A percentile compares a stretch with the other conserved stretches of the same genome.
phyloP scores from a whole-genome alignment of 306 rosid species.

The Comarum palustre region DNA sequence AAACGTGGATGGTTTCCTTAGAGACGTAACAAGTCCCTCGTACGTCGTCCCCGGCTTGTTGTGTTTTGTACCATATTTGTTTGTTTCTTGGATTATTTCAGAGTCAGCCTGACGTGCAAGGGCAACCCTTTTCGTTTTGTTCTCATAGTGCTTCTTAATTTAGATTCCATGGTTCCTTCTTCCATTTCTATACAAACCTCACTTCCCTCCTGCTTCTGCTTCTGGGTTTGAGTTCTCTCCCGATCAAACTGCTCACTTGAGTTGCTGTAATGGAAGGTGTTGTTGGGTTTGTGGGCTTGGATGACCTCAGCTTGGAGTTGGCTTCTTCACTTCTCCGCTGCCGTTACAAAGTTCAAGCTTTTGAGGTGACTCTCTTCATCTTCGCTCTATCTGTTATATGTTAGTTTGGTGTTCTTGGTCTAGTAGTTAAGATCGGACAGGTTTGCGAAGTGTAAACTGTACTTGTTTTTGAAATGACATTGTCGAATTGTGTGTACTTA shows the following conservation, averaged over 20 bases:
- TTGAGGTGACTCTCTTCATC: slow-evolving; percentile 42
- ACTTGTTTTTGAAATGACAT: background rate
- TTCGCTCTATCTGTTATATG: background rate
- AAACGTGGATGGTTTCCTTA: too few species aligned
- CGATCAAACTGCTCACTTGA: background rate
- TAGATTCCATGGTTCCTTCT: too few species aligned
- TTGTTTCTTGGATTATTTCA: background rate
- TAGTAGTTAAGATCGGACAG: background rate
- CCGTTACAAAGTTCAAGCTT: slow-evolving; percentile 52
- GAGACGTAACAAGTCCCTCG: too few species aligned
- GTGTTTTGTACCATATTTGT: background rate
- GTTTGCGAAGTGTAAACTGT: background rate
- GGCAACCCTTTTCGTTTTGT: background rate
- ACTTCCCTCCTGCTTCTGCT: background rate
- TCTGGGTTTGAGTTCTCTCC: background rate
- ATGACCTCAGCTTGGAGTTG: slow-evolving; percentile 45
- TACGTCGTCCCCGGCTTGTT: too few species aligned
- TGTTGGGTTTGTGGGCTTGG: slow-evolving; percentile 64
- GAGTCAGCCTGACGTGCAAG: background rate
- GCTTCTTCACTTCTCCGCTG: slow-evolving; percentile 48
- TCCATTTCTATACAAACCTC: background rate
- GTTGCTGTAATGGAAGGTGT: slow-evolving; percentile 40
- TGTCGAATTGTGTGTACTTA: background rate
- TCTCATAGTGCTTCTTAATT: background rate
- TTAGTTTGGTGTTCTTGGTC: background rate